These are phyloP conservation scores for Syzygium oleosum DNA, from an alignment of 345 rosid species.

Conservation along the genomic window DNA sequence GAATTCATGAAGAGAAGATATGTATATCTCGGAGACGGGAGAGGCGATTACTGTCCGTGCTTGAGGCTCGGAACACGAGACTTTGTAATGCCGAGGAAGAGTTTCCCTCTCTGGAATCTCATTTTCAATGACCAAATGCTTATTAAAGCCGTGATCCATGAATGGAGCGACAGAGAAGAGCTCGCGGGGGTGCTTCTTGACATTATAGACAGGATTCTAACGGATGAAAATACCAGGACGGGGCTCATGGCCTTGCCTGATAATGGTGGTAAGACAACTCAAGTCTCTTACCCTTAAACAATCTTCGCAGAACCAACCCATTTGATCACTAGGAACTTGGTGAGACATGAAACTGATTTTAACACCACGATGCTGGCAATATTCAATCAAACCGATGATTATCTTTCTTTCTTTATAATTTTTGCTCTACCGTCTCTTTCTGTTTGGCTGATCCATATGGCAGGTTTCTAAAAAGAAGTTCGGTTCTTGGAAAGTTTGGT, in stretches of 20 bases:
- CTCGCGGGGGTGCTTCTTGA: conserved; percentile 35
- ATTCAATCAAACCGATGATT: not conserved
- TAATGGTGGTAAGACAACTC: not conserved
- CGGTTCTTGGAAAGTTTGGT: not conserved
- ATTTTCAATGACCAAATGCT: conserved; percentile 24
- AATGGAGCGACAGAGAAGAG: conserved; percentile 66
- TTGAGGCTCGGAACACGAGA: conserved; percentile 52
- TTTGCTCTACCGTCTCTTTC: not conserved
- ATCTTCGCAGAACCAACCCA: not conserved
- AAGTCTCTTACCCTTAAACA: conserved; percentile 1
- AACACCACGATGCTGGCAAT: not conserved
- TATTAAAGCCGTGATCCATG: conserved; percentile 60
- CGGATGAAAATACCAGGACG: not conserved
- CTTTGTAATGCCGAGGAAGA: conserved; percentile 64
- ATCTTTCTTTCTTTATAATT: not conserved
- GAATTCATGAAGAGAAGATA: conserved; percentile 16
- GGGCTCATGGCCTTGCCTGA: not conserved
- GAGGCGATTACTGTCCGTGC: conserved; percentile 72
- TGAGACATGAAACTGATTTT: not conserved
- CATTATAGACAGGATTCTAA: conserved; percentile 24
- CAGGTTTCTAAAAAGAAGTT: not conserved
- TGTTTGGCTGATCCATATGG: not conserved
- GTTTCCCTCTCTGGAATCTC: conserved; percentile 51
- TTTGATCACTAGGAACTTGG: not conserved
- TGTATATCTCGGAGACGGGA: conserved; percentile 83